These are phyloP conservation scores for Trichoderma hamatum DNA, from an alignment of 2,329 filamentous ascomycete genomes.

Conservation along the genomic window DNA sequence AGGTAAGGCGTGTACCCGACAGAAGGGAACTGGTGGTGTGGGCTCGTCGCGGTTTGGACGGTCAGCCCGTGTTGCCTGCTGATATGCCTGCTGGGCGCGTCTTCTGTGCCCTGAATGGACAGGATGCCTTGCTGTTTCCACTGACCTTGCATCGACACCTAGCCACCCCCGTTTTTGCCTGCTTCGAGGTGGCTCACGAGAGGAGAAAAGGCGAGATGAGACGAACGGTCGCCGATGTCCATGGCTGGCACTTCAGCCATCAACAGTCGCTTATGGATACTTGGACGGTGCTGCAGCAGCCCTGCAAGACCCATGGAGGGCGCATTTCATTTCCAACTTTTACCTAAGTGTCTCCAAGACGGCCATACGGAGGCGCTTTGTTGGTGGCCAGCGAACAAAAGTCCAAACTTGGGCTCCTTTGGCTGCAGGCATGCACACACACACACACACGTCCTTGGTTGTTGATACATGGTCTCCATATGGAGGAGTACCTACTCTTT, in stretches of 20 bases:
- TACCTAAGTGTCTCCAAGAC: background rate
- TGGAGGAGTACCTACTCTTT: background rate
- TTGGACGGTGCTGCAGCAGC: background rate
- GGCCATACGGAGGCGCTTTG: background rate
- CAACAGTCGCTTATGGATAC: background rate
- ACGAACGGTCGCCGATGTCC: background rate
- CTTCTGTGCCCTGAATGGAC: slow-evolving; percentile 1
- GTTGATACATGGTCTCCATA: background rate
- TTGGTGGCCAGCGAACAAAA: background rate
- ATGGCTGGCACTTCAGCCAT: background rate
- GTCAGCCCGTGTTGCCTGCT: slow-evolving; percentile 14
- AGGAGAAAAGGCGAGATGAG: background rate
- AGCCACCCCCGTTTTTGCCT: background rate
- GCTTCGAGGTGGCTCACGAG: background rate
- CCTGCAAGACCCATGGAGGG: background rate
- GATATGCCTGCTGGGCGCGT: slow-evolving; percentile 12
- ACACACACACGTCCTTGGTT: background rate
- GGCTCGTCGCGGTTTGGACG: slow-evolving; percentile 13
- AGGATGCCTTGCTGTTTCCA: slow-evolving; percentile 6
- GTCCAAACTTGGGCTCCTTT: background rate
- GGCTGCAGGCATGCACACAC: background rate
- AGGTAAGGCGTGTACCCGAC: slow-evolving; percentile 24
- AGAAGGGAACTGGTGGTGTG: slow-evolving; percentile 28
- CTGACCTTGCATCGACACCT: slow-evolving; percentile 3
- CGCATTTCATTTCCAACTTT: background rate